A percentile compares a stretch with the other conserved stretches of the same genome.
These are phyloP conservation scores for Miscanthus sacchariflorus DNA, from an alignment of 202 grass and related monocot species.

Conservation along the genomic window DNA sequence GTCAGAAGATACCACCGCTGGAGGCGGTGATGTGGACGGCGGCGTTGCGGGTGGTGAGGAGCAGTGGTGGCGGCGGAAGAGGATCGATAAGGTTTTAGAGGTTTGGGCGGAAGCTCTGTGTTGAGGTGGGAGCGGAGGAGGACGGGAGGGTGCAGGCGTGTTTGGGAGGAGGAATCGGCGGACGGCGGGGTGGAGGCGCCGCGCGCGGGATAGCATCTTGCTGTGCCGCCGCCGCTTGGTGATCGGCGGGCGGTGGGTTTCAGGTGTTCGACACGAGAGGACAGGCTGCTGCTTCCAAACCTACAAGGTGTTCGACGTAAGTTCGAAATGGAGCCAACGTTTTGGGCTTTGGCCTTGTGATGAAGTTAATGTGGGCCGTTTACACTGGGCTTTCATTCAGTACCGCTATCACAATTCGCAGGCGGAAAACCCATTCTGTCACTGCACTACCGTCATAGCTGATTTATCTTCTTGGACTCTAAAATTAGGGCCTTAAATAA, in stretches of 20 bases:
- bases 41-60: not conserved
- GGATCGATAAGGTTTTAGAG: constrained; percentile 28
- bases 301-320: constrained; percentile 30
- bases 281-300: not conserved
- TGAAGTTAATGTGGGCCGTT: not conserved
- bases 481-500: too few species aligned
- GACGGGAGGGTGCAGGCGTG: too few species aligned
- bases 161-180: not conserved
- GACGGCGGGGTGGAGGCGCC: constrained; percentile 28
- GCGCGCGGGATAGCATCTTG: constrained; percentile 55
- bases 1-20: not conserved
- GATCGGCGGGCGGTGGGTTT: constrained; percentile 42
- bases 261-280: not conserved
- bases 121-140: not conserved
- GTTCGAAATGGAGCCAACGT: not conserved
- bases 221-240: constrained; percentile 16
- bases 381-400: not conserved
- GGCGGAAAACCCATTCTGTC: too few species aligned
- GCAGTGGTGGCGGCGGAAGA: constrained; percentile 41
- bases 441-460: too few species aligned
- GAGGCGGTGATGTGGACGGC: not conserved
- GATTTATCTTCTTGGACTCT: too few species aligned
- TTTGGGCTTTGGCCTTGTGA: not conserved
- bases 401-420: not conserved
- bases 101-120: not conserved